Evolutionary conservation across 352 stramenopile species (phyloP), one percentile per base, ranked within the genome.

Genomic region (Phytophthora litchii): DNA sequence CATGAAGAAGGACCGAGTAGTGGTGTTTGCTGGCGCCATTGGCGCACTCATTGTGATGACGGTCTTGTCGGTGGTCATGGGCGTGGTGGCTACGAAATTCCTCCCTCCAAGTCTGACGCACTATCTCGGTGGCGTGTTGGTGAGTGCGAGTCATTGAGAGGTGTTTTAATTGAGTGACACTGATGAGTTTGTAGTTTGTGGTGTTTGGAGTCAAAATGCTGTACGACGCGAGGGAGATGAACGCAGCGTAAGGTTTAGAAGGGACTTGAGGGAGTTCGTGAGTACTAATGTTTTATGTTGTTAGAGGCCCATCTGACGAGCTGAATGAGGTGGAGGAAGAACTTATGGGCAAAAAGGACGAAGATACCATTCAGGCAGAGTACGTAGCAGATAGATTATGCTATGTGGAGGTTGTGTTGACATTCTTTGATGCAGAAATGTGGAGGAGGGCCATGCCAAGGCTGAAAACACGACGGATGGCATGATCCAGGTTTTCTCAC

Each of bases 141-240:
- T 91, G 59, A 21, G 66, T 74, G 11, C 41, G 16, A 19, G 8
- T 42, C 36, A 32, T 32, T 64, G 17, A 38, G 44, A 25, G 16
- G 37, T n/a, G 35, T 19, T 47, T 19, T 41, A 12, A 27, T 20
- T 37, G 43, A 19, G 21, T 42, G 34, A 46, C 14, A 16, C 16
- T 54, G n/a, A 45, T 45, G 34, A 35, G 7, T 4, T 29, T 79
- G 16, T 67, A 99, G 57, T 99, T 99, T 65, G 76, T 99, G 19
- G 97, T 98, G 52, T 99, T 99, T 86, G 96, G 97, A 27, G 59
- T 94, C 42, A 98, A 97, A 71, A 92, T 99, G 73, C 65, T 99
- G 9, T 92, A 89, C 66, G 86, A 94, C 53, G 81, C 86, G 23
- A 72, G 83, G 43, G 78, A 89, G 45, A 94, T 94, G 86, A 92